Base-by-base conservation (phyloP, 1,139 yeast species). In the Maudiozyma humilis region DNA sequence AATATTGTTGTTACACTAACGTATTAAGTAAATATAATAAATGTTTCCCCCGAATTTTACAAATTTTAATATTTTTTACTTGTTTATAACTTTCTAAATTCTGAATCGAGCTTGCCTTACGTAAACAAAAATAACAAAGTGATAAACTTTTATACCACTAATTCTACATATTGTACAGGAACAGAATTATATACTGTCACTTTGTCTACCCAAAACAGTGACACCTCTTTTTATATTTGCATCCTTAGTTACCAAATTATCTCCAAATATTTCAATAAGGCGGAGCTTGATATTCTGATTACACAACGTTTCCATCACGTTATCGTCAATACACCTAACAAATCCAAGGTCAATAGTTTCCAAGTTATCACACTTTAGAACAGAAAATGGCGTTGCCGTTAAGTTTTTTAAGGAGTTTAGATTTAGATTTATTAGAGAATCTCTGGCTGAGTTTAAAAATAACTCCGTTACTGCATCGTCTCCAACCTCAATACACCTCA, bases 191-290 rank as follows among this genome's bases (percentile, higher is more conserved):
- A 75, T 67, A 49, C 73, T 68, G 52, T 81, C 88, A 51, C 82
- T 78, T 60, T 83, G 89, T 47, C 95, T 71, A 6, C 96, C 96
- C 47, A 86, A 77, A 3, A 87, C 68, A 47, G 77, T 72, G 37
- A 85, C 57, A 12, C 79, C 83, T 1, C 69, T 68, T 46, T 80
- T 68, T 3, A 74, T 60, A 2, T 62, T 61, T 0, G 85, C 85
- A 20, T 67, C 66, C 6, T 71, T 66, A 0, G 88, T 79, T 45
- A 91, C 80, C 50, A 76, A 68, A 52, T 83, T 84, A 53, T 81
- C 73, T 0, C 95, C 95, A 61, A 82, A 85, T 4, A 85, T 86
- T 56, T 86, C 95, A 45, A 88, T 57, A 12, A 84, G 68, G 38
- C 73, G 70, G 47, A 88, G 63, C 42, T 74, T 75, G 0, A 80